These are phyloP conservation scores for Solanum chiquidenum DNA, from an alignment of 257 asterid species.

Conservation along the genomic window DNA sequence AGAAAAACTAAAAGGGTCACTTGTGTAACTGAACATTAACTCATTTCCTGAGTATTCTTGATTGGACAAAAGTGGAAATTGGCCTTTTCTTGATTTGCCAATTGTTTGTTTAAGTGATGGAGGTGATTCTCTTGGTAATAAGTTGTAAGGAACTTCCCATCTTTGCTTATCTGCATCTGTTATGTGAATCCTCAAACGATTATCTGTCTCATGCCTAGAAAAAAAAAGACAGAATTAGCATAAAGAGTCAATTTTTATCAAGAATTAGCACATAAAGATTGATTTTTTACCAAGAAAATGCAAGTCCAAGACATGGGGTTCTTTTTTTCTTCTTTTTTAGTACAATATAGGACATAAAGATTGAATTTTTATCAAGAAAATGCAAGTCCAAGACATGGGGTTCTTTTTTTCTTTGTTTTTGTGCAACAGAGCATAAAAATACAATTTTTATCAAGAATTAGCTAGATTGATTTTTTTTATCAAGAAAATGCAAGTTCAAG, in stretches of 20 bases:
- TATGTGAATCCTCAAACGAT: slow-evolving; percentile 72
- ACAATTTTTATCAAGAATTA: background rate
- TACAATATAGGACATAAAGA: background rate
- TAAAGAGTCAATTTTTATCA: background rate
- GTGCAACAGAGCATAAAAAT: background rate
- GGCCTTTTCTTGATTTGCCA: slow-evolving; percentile 18
- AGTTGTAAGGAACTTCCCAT: slow-evolving; percentile 92
- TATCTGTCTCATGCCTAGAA: slow-evolving; percentile 69
- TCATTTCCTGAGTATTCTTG: slow-evolving; percentile 44
- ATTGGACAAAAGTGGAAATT: background rate
- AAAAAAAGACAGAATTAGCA: background rate
- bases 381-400: background rate
- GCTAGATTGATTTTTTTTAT: no score
- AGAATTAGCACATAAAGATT: background rate
- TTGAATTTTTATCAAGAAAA: background rate
- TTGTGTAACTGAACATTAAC: slow-evolving; percentile 45
- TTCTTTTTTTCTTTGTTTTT: background rate
- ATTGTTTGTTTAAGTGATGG: slow-evolving; percentile 27
- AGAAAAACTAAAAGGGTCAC: slow-evolving; percentile 77
- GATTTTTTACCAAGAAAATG: background rate
- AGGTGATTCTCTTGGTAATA: slow-evolving; percentile 58
- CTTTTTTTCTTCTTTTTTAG: background rate
- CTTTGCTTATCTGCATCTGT: slow-evolving; percentile 72
- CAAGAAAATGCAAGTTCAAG: background rate
- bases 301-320: background rate